A percentile compares a stretch with the other conserved stretches of the same genome.
Evolutionary conservation across 1,139 yeast species (phyloP).

Genomic region (Fermentozyma sake): DNA sequence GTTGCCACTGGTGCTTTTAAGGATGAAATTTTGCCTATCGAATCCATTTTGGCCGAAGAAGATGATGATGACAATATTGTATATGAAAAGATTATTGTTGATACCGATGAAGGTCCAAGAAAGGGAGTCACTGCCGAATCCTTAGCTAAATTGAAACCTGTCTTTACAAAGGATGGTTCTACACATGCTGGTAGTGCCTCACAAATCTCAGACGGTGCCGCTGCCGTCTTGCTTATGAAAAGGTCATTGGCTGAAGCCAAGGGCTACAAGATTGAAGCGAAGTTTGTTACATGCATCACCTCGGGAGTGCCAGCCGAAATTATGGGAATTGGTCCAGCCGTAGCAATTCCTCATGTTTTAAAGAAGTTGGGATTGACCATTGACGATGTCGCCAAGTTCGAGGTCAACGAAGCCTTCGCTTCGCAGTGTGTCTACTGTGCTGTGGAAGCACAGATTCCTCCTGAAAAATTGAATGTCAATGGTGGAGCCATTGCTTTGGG

Average conservation of each 20-base stretch:
- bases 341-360: slow-evolving; percentile 82
- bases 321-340: slow-evolving; percentile 97
- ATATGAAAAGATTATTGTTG: slow-evolving; percentile 45
- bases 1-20: slow-evolving; percentile 69
- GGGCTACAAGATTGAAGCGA: slow-evolving; percentile 64
- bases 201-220: slow-evolving; percentile 94
- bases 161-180: slow-evolving; percentile 77
- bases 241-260: slow-evolving; percentile 80
- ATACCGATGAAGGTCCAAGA: slow-evolving; percentile 89
- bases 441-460: slow-evolving; percentile 59
- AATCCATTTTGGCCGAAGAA: slow-evolving; percentile 47
- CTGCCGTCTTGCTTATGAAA: slow-evolving; percentile 80
- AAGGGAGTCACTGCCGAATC: slow-evolving; percentile 77
- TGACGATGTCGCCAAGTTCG: slow-evolving; percentile 70
- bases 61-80: slow-evolving; percentile 44
- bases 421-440: slow-evolving; percentile 85
- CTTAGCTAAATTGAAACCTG: slow-evolving; percentile 73
- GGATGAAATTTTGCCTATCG: slow-evolving; percentile 82
- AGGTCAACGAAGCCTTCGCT: slow-evolving; percentile 95
- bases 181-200: slow-evolving; percentile 97
- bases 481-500: slow-evolving; percentile 98
- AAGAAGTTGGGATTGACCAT: slow-evolving; percentile 58
- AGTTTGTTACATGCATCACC: slow-evolving; percentile 68
- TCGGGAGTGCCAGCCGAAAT: slow-evolving; percentile 96
- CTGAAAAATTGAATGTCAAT: slow-evolving; percentile 74